Conservation (phyloP, 306 rosid species). For the Sesbania bispinosa region DNA sequence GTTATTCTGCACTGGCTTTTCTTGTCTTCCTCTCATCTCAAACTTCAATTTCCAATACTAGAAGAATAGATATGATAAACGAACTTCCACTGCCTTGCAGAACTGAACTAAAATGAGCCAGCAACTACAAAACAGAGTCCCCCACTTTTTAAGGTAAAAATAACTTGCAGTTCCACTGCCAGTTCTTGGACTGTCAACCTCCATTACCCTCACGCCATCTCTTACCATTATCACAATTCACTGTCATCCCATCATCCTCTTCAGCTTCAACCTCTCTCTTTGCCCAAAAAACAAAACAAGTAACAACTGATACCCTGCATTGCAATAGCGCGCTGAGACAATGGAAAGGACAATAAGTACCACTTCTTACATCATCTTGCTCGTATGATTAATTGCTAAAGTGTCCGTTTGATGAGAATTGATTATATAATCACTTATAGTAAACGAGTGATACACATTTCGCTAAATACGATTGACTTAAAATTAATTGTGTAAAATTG, state of each 20-base stretch:
- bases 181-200: slow-evolving; percentile 13
- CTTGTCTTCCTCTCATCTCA: background rate
- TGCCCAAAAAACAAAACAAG: no score
- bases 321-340: background rate
- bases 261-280: no score
- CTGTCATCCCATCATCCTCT: background rate
- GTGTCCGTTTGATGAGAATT: no score
- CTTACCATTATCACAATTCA: background rate
- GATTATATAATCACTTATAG: no score
- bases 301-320: no score
- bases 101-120: no score
- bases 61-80: no score
- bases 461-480: no score
- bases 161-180: background rate
- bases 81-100: no score
- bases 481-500: no score
- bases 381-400: background rate
- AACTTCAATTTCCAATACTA: slow-evolving; percentile 47
- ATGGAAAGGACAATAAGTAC: background rate
- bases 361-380: slow-evolving; percentile 19
- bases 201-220: slow-evolving; percentile 44
- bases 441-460: no score
- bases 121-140: slow-evolving; percentile 30
- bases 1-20: slow-evolving; percentile 37
- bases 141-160: slow-evolving; percentile 46